Evolutionary conservation across 176 grass and related monocot species (phyloP), one percentile per base, ranked within the genome.

Genomic region (Oryza meyeriana): DNA sequence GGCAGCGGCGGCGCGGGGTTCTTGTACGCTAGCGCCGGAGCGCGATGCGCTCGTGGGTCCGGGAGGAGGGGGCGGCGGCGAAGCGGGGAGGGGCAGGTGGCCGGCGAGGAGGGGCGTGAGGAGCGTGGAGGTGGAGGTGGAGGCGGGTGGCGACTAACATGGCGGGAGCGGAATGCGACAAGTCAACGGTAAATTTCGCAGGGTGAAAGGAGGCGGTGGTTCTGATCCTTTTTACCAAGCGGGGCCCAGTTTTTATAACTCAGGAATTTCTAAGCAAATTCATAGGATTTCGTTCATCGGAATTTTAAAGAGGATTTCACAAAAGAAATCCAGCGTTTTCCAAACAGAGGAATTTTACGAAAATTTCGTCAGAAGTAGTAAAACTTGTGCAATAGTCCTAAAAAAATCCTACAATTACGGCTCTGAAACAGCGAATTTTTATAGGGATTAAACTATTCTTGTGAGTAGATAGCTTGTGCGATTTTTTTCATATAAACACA

Each of bases 111-210:
- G 77, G 77, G 20, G 17, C 33, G 57, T 31, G 10, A 72, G 41
- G 77, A 65, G 63, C 45, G 58, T 70, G 70, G 70, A 32, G 64
- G 70, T 39, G 61, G 59, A 31, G 44, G 42, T 45, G 50, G 73
- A 4, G 39, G 76, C 71, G 38, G 76, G 29, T 28, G 63, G 27
- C 17, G 45, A 61, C 61, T 14, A 50, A 69, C 77, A 89, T 89
- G 39, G 81, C 69, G n/a, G n/a, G n/a, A n/a, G n/a, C 78, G 66
- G 8, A 36, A 66, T 74, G 4, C 33, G 77, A 17, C 26, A 59
- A 45, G 66, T 78, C 48, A 61, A 70, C 35, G 65, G 66, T 70
- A 81, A 69, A 45, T 70, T 38, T 42, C 3, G 6, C 5, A 20
- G 35, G 36, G 66, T n/a, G 29, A 63, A 44, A 59, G 41, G 47